These are phyloP conservation scores for Ramularia endophylla DNA, from an alignment of 2,329 filamentous ascomycete species.

Conservation along the genomic window DNA sequence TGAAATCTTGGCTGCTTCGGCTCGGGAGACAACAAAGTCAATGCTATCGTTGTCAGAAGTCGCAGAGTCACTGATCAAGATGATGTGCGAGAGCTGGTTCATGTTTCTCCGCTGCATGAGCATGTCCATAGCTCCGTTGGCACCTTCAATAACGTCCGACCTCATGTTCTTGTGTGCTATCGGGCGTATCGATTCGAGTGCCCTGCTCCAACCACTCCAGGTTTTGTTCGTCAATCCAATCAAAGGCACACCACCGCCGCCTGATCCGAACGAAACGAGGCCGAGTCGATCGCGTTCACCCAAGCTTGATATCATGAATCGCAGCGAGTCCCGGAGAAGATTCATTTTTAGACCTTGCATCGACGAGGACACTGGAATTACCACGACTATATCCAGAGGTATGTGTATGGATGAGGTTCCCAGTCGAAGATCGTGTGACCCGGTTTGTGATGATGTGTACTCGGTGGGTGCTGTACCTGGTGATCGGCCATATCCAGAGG, in stretches of 20 bases:
- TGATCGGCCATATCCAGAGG: slow-evolving; percentile 73
- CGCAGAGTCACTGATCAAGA: slow-evolving; percentile 95
- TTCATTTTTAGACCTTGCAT: slow-evolving; percentile 99
- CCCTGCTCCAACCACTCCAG: slow-evolving; percentile 85
- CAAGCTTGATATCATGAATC: slow-evolving; percentile 83
- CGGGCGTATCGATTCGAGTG: slow-evolving; percentile 80
- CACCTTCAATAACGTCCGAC: slow-evolving; percentile 93
- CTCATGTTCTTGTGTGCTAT: slow-evolving; percentile 95
- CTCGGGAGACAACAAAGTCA: slow-evolving; percentile 93
- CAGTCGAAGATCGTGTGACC: slow-evolving; percentile 40
- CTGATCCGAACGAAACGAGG: slow-evolving; percentile 92
- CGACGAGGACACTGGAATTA: slow-evolving; percentile 93
- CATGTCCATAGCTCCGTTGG: slow-evolving; percentile 96
- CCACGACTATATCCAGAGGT: slow-evolving; percentile 89
- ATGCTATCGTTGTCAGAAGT: slow-evolving; percentile 92
- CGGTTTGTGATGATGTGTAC: slow-evolving; percentile 64
- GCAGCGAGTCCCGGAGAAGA: slow-evolving; percentile 81
- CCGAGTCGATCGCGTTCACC: slow-evolving; percentile 96
- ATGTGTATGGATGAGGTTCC: slow-evolving; percentile 63
- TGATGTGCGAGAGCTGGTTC: slow-evolving; percentile 90
- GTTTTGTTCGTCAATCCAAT: slow-evolving; percentile 98
- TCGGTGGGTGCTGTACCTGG: slow-evolving; percentile 85
- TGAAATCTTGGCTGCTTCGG: slow-evolving; percentile 95
- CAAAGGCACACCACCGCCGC: slow-evolving; percentile 83
- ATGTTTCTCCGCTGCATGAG: slow-evolving; percentile 96